Conservation (phyloP, 768 basidiomycete species). For the Polyporus arcularius region DNA sequence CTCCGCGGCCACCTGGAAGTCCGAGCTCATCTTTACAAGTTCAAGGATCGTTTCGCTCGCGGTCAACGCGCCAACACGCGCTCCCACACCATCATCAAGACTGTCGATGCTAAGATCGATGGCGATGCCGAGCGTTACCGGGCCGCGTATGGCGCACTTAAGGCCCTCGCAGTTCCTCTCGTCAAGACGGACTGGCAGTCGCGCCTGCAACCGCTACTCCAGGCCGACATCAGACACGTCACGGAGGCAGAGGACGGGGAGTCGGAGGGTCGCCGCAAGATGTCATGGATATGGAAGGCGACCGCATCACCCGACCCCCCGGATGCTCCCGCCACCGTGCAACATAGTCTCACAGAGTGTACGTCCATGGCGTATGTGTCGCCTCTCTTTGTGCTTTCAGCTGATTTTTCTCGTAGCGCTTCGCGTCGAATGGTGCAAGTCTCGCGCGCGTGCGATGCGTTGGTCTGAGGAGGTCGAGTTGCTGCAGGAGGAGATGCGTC, state of each 20-base stretch:
- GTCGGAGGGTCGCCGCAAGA: slow-evolving; percentile 8
- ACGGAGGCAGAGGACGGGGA: neutral
- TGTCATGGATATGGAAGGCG: slow-evolving; percentile 20
- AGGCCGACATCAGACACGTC: slow-evolving; percentile 9
- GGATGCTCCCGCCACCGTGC: neutral
- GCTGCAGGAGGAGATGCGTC: slow-evolving; percentile 22
- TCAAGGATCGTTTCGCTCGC: slow-evolving; percentile 5
- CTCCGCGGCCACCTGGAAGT: slow-evolving; percentile 6
- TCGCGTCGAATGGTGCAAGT: slow-evolving; percentile 19
- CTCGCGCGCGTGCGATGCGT: slow-evolving; percentile 5
- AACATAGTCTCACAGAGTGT: neutral
- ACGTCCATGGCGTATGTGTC: neutral
- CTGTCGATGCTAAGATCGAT: neutral
- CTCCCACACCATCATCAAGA: neutral
- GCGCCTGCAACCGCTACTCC: neutral
- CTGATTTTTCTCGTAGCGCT: neutral
- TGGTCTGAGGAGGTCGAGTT: slow-evolving; percentile 24
- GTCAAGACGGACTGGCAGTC: slow-evolving; percentile 3
- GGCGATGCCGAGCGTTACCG: slow-evolving; percentile 2
- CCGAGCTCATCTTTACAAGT: neutral
- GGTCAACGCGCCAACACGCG: slow-evolving; percentile 5
- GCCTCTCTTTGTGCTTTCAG: no score
- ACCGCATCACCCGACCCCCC: neutral
- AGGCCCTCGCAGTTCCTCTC: neutral
- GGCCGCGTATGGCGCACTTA: neutral